A percentile compares a stretch with the other conserved stretches of the same genome.
Evolutionary conservation across 352 stramenopile genomes (phyloP).

Genomic region (Achlya hypogyna): DNA sequence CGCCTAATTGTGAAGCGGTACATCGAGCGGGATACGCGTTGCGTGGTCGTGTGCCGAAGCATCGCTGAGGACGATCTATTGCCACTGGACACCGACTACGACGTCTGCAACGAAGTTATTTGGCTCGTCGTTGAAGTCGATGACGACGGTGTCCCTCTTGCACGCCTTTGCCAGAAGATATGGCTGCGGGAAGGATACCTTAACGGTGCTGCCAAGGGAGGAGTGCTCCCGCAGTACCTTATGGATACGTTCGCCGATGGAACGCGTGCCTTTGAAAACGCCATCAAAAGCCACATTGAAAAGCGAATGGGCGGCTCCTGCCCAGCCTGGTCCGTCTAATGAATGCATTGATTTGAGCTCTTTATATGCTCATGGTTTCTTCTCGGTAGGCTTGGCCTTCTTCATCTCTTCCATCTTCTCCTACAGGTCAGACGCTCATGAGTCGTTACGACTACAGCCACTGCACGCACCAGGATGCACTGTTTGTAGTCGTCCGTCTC

Average conservation of each 20-base stretch:
- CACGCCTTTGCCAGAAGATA: neutral
- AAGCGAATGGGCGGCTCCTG: neutral
- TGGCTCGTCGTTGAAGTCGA: neutral
- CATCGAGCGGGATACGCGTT: neutral
- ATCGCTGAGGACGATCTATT: neutral
- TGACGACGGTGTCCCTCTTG: neutral
- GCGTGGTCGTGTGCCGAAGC: neutral
- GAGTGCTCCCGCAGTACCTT: neutral
- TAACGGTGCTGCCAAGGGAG: neutral
- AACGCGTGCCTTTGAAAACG: neutral
- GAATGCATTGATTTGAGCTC: neutral
- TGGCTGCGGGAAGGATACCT: neutral
- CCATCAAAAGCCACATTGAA: neutral
- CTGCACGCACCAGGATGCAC: slow-evolving; percentile 44
- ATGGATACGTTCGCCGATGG: neutral
- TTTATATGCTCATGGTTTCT: neutral
- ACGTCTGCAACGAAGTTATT: neutral
- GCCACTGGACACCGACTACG: neutral
- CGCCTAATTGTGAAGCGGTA: neutral
- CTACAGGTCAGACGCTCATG: neutral
- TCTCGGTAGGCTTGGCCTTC: neutral
- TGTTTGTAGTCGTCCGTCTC: slow-evolving; percentile 61
- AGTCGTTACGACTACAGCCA: neutral
- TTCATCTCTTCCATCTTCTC: slow-evolving; percentile 4
- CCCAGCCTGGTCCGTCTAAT: neutral